Evolutionary conservation across 2,329 filamentous ascomycete genomes (phyloP), one percentile per base, ranked within the genome.

Genomic region (Arthrobotrys musiformis): DNA sequence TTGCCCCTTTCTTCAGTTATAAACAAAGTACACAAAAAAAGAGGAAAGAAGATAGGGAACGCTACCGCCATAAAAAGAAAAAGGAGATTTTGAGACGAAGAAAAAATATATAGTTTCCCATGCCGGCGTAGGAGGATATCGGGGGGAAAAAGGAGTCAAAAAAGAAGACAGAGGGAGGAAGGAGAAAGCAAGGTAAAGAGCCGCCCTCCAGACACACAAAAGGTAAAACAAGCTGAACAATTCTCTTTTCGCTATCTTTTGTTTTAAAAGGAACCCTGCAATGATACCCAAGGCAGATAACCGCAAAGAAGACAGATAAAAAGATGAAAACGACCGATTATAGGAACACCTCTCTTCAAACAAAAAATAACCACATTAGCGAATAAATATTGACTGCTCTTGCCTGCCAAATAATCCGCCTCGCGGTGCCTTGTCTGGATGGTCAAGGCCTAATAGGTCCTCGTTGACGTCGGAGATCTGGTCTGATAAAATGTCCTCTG

Each of bases 381-480:
- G 73, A 63, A 81, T 81, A 52, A 81, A 79, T 30, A 81, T 81
- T 67, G 80, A 80, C 35, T 80, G 79, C n/a, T 79, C 79, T 24
- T 78, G 68, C 70, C 79, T 79, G n/a, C 80, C 79, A 54, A 79
- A 81, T 26, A 79, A 50, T 28, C 78, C 79, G 46, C 79, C 77
- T 13, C 79, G 79, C 9, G 79, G 73, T 63, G 88, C 85, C 81
- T 89, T 87, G 83, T 91, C 90, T 54, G 88, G 84, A 80, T 92
- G 90, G 82, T 92, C 90, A 77, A 92, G 83, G 17, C 90, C 90
- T 73, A 92, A 86, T 79, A 86, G 85, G 79, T 91, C 89, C 78
- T 91, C 90, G 9, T n/a, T 40, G 26, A 89, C 86, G 2, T 84
- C 85, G 26, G 82, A 83, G 70, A 84, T 85, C 79, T 86, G 82